Conservation (phyloP, 257 asterid genomes). For the Agastache rugosa region DNA sequence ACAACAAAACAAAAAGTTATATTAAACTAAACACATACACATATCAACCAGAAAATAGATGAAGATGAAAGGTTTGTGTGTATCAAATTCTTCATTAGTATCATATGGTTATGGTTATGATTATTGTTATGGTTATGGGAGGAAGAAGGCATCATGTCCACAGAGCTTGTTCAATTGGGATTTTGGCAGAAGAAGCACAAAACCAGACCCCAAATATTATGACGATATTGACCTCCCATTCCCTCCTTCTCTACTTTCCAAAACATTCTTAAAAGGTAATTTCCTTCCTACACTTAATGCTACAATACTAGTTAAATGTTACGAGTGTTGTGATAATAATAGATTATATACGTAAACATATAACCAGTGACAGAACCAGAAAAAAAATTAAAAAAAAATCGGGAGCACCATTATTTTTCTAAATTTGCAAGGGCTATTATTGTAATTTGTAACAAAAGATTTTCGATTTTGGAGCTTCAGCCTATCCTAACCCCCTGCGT, state of each 20-base stretch:
- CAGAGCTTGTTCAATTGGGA: constrained; percentile 70
- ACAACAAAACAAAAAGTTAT: background rate
- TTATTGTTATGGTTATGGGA: constrained; percentile 35
- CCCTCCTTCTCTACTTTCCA: constrained; percentile 62
- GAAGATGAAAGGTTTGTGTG: constrained; percentile 41
- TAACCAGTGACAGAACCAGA: too few relatives aligned
- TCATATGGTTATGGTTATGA: constrained; percentile 21
- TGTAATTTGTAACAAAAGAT: too few relatives aligned
- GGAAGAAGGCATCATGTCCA: constrained; percentile 38
- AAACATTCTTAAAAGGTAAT: constrained; percentile 75
- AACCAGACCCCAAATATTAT: constrained; percentile 57
- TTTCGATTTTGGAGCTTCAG: too few relatives aligned
- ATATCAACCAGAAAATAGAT: background rate
- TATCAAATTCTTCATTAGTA: constrained; percentile 43
- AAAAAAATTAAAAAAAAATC: too few relatives aligned
- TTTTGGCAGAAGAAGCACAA: constrained; percentile 58
- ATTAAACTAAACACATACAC: background rate
- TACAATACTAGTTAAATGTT: too few relatives aligned
- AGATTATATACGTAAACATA: too few relatives aligned
- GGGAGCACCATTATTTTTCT: too few relatives aligned
- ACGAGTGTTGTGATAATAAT: too few relatives aligned
- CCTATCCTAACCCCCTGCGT: too few relatives aligned
- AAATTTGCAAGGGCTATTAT: too few relatives aligned
- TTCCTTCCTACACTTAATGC: too few relatives aligned
- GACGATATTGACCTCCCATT: constrained; percentile 67